Evolutionary conservation across 2,329 filamentous ascomycete species (phyloP).

Genomic region (Alternaria angustiovoidea): DNA sequence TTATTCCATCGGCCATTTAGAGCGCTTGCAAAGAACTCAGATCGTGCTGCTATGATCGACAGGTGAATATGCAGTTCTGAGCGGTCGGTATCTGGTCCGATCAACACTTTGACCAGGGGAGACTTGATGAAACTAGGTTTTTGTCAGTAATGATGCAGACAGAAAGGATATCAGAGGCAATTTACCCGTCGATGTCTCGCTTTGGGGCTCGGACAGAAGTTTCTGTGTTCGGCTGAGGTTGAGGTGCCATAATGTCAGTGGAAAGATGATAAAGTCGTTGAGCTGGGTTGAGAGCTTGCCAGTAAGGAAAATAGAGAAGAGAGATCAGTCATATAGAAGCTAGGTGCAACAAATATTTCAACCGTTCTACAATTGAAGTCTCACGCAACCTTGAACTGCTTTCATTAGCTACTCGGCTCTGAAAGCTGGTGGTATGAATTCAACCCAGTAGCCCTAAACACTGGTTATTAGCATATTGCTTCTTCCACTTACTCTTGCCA

Average conservation of each 20-base stretch:
- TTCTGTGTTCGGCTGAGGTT: background rate
- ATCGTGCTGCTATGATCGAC: constrained; percentile 5
- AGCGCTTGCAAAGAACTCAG: constrained; percentile 12
- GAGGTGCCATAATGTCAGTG: background rate
- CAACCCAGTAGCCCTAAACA: constrained; percentile 42
- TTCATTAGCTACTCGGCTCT: background rate
- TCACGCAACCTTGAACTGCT: background rate
- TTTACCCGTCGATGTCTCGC: background rate
- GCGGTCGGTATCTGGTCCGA: constrained; percentile 1
- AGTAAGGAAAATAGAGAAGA: background rate
- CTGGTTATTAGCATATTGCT: constrained; percentile 10
- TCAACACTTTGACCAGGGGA: constrained; percentile 4
- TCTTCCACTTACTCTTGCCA: background rate
- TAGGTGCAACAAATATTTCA: background rate
- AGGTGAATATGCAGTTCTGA: constrained; percentile 7
- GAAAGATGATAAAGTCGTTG: background rate
- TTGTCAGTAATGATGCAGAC: background rate
- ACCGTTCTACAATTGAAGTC: background rate
- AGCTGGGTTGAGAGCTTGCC: background rate
- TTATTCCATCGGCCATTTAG: constrained; percentile 3
- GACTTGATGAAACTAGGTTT: constrained; percentile 3
- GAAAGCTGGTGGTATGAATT: constrained; percentile 39
- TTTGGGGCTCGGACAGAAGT: background rate
- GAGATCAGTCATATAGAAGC: background rate
- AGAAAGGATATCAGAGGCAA: background rate